Evolutionary conservation across 2,329 filamentous ascomycete genomes (phyloP).

Genomic region (Plectosphaerella cucumerina): DNA sequence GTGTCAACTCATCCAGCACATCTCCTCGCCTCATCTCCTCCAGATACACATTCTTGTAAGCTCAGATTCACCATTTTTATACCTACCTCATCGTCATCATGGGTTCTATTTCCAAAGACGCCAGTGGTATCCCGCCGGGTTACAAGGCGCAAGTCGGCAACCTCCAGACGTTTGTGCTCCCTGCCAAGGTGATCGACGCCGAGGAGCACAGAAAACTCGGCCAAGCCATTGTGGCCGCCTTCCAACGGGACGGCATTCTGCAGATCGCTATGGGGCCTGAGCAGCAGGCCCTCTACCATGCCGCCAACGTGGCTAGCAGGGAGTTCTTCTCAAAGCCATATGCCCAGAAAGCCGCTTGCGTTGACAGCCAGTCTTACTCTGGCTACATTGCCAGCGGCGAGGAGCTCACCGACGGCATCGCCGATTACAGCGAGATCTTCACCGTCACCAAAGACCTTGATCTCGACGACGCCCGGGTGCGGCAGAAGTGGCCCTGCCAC

Average conservation of each 20-base stretch:
- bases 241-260: conserved; percentile 40
- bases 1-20: no score
- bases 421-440: conserved; percentile 49
- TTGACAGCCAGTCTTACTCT: conserved; percentile 40
- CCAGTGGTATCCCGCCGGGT: conserved; percentile 9
- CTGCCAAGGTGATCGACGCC: conserved; percentile 27
- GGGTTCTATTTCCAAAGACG: background rate
- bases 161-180: conserved; percentile 38
- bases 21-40: no score
- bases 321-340: conserved; percentile 32
- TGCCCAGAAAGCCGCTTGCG: conserved; percentile 33
- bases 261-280: conserved; percentile 34
- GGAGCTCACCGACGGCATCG: conserved; percentile 42
- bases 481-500: conserved; percentile 42
- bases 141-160: conserved; percentile 10
- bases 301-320: conserved; percentile 30
- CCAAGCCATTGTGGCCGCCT: conserved; percentile 34
- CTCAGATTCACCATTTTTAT: background rate
- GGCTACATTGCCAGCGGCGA: conserved; percentile 47
- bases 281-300: conserved; percentile 29
- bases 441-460: conserved; percentile 45
- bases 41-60: no score
- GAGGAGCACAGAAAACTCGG: conserved; percentile 23
- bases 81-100: no score
- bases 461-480: conserved; percentile 31